Evolutionary conservation across 2,329 filamentous ascomycete genomes (phyloP), one percentile per base, ranked within the genome.

Genomic region (Geoglossum cookeanum): DNA sequence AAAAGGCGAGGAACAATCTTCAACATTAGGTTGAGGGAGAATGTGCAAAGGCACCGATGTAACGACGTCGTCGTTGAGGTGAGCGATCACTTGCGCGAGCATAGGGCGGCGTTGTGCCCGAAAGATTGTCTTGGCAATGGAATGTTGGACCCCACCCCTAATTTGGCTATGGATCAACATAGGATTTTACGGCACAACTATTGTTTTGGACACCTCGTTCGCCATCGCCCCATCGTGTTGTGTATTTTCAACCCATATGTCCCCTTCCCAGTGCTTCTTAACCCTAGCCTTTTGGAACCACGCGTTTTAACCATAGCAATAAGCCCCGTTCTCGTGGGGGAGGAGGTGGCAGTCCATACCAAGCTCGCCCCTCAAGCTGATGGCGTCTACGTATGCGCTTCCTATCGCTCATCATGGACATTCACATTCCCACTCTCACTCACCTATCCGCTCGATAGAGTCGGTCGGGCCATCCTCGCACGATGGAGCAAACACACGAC

Each of bases 341-440:
- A 37, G 30, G 49, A 53, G n/a, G n/a, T 27, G 30, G 30, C 30
- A 35, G 33, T 35, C 30, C 55, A 13, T 42, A 32, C 45, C 54
- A 54, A 9, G 30, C 22, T 30, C n/a, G 32, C 39, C 6, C n/a
- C 6, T 3, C 42, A 22, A 17, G 42, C 42, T 45, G 42, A 74
- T 74, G 71, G 70, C 71, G 59, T 72, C 71, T 58, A 70, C 69
- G 58, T 73, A 73, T 67, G 71, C 71, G 49, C 66, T 73, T 60
- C 71, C 49, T n/a, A 37, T 35, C 30, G 33, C 30, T 35, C 72
- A 64, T 66, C 57, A 59, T 63, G 56, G 63, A 65, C 57, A 64
- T 65, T 57, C 67, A 35, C 49, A 53, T 53, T 53, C 49, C 30
- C 49, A 53, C 49, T 67, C 54, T 44, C 65, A 37, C 66, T 68